Conservation (phyloP, 208 protist species). For the Sergeia podlipaevii region DNA sequence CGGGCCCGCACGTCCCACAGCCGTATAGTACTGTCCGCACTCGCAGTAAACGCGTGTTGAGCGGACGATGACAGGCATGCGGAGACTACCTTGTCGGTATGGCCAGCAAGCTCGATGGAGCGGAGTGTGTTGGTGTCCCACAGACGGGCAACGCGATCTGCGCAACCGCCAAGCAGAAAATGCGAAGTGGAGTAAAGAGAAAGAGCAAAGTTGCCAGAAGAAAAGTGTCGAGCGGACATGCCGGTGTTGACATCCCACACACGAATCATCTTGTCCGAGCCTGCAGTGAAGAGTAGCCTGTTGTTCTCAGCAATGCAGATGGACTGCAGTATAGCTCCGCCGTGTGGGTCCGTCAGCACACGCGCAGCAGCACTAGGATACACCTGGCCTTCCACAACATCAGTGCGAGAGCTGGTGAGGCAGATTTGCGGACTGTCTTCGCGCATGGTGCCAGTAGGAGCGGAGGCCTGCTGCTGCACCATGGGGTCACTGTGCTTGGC, state of each 20-base stretch:
- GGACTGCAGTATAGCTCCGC: conserved; percentile 32
- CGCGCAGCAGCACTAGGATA: conserved; percentile 18
- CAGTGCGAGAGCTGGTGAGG: no score
- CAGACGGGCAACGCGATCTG: conserved; percentile 57
- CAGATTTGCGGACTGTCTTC: no score
- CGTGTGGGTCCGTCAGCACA: conserved; percentile 33
- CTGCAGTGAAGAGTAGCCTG: conserved; percentile 32
- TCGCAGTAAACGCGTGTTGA: conserved; percentile 59
- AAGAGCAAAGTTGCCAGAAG: conserved; percentile 40
- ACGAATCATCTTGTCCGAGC: conserved; percentile 48
- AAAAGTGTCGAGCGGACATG: conserved; percentile 8
- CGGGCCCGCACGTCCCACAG: conserved; percentile 59
- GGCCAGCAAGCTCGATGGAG: conserved; percentile 51
- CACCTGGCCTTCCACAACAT: background rate
- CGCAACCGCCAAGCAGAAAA: conserved; percentile 59
- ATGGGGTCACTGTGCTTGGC: background rate
- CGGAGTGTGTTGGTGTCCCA: conserved; percentile 58
- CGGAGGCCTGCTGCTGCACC: background rate
- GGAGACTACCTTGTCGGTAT: conserved; percentile 62
- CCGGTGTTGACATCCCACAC: conserved; percentile 33
- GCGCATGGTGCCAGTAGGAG: no score
- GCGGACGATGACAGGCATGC: conserved; percentile 51
- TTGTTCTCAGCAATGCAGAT: conserved; percentile 32
- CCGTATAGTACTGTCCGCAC: conserved; percentile 65
- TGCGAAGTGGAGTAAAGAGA: conserved; percentile 41